Evolutionary conservation across 306 rosid species (phyloP).

Genomic region (Delonix regia): DNA sequence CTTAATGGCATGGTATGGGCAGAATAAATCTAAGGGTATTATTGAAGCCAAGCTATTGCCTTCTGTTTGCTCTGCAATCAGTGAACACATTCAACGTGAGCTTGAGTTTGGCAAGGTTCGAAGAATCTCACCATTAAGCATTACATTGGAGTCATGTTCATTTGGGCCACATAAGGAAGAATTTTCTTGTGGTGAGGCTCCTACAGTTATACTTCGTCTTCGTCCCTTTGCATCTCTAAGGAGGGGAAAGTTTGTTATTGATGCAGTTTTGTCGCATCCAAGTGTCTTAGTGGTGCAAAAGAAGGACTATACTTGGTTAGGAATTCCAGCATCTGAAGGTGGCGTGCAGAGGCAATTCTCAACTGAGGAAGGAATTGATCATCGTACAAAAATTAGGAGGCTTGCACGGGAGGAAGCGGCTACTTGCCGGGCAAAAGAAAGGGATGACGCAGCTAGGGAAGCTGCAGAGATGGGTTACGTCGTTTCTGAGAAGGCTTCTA

Average conservation of each 20-base stretch:
- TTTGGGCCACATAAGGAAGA: slow-evolving; percentile 79
- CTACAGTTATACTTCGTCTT: slow-evolving; percentile 68
- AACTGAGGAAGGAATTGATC: slow-evolving; percentile 78
- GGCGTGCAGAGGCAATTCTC: slow-evolving; percentile 50
- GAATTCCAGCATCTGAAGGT: slow-evolving; percentile 66
- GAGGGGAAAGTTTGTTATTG: slow-evolving; percentile 86
- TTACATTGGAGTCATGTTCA: slow-evolving; percentile 83
- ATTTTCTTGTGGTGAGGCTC: slow-evolving; percentile 86
- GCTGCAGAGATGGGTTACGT: slow-evolving; percentile 84
- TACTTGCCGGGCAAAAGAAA: slow-evolving; percentile 50
- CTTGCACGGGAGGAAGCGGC: slow-evolving; percentile 71
- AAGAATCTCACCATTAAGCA: slow-evolving; percentile 80
- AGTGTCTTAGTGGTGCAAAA: slow-evolving; percentile 71
- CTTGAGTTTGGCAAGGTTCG: slow-evolving; percentile 79
- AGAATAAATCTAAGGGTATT: slow-evolving; percentile 66
- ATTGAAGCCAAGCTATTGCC: slow-evolving; percentile 75
- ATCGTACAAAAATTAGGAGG: slow-evolving; percentile 71
- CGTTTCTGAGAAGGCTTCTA: slow-evolving; percentile 53
- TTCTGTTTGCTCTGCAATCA: slow-evolving; percentile 72
- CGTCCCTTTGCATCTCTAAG: slow-evolving; percentile 82
- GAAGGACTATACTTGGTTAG: slow-evolving; percentile 90
- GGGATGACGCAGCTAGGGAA: slow-evolving; percentile 71
- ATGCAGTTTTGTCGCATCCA: slow-evolving; percentile 79
- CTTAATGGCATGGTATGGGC: slow-evolving; percentile 80
- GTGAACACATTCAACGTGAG: slow-evolving; percentile 77